phyloP scores from a whole-genome alignment of 106 monocot species.

The Vanilla planifolia region DNA sequence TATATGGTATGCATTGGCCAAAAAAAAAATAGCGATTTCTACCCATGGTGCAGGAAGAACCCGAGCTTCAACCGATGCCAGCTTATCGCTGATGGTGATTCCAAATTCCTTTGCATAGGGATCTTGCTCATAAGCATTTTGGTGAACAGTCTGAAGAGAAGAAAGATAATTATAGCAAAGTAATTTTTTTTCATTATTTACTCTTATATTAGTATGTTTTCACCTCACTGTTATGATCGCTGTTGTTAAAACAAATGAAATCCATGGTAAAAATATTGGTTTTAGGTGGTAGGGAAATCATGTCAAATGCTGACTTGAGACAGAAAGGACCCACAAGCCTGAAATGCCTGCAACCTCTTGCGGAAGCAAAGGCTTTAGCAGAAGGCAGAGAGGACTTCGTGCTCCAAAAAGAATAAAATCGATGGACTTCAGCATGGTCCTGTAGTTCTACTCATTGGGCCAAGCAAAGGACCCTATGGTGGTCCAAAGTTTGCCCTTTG shows the following conservation, averaged over 20 bases:
- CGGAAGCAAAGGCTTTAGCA: not conserved
- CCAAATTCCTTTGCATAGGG: constrained; percentile 88
- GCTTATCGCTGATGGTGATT: constrained; percentile 63
- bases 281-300: not conserved
- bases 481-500: constrained; percentile 5
- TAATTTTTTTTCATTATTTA: too few species aligned
- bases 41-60: constrained; percentile 98
- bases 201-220: too few species aligned
- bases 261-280: not conserved
- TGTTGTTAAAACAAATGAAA: too few species aligned
- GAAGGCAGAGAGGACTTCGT: not conserved
- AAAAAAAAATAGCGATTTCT: too few species aligned
- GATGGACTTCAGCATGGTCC: too few species aligned
- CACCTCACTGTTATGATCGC: too few species aligned
- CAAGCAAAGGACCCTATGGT: not conserved
- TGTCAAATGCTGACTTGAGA: not conserved
- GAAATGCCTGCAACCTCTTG: not conserved
- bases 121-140: constrained; percentile 77
- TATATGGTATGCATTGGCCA: too few species aligned
- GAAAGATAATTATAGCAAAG: too few species aligned
- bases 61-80: constrained; percentile 75
- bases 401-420: not conserved
- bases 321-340: not conserved
- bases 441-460: not conserved
- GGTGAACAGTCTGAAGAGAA: constrained; percentile 56